These are phyloP conservation scores for Prunus fruticosa DNA, from an alignment of 306 rosid genomes.

Conservation along the genomic window DNA sequence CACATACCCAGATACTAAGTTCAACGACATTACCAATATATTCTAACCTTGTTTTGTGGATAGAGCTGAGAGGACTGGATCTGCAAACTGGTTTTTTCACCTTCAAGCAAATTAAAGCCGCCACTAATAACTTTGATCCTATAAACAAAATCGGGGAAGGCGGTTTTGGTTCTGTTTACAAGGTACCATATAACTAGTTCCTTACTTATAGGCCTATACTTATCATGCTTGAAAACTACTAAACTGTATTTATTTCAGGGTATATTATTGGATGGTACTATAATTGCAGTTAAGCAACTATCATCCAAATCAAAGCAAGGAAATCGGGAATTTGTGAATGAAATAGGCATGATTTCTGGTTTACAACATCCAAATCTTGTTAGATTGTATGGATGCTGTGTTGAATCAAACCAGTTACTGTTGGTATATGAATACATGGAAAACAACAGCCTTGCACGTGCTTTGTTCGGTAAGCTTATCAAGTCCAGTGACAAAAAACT, in stretches of 20 bases:
- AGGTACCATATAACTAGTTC: conserved; percentile 32
- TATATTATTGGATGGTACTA: conserved; percentile 46
- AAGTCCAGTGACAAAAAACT: background rate
- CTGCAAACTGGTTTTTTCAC: conserved; percentile 17
- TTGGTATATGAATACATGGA: conserved; percentile 64
- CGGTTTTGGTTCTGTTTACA: conserved; percentile 70
- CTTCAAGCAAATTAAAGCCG: conserved; percentile 23
- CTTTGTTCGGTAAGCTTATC: conserved; percentile 50
- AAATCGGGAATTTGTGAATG: conserved; percentile 56
- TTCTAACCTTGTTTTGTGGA: background rate
- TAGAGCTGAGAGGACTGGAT: conserved; percentile 12
- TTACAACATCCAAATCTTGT: conserved; percentile 65
- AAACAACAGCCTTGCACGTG: conserved; percentile 51
- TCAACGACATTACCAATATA: background rate
- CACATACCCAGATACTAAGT: background rate
- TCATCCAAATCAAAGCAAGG: conserved; percentile 60
- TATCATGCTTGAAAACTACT: too few relatives aligned
- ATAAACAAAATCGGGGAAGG: conserved; percentile 64
- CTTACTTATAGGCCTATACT: background rate
- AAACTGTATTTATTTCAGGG: conserved; percentile 31
- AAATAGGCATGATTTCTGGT: conserved; percentile 61
- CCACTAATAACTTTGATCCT: conserved; percentile 54
- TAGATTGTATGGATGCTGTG: conserved; percentile 57
- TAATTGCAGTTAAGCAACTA: conserved; percentile 59
- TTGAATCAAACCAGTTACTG: conserved; percentile 49